Evolutionary conservation across 192 early-diverging fungal genomes (phyloP), one percentile per base, ranked within the genome.

Genomic region (Backusella mclennaniae): DNA sequence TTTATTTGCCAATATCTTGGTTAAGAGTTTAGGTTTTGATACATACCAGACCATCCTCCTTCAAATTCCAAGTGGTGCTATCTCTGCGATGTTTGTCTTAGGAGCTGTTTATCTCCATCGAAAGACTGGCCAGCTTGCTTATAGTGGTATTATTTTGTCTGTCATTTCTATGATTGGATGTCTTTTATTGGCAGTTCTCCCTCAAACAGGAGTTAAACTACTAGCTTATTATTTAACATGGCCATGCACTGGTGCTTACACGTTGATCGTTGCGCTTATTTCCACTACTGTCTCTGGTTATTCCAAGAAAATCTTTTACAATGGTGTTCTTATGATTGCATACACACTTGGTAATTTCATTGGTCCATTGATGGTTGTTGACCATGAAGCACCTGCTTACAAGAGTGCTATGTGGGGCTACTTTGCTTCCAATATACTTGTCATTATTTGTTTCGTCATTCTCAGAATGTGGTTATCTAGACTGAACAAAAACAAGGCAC

Each of bases 321-420:
- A 75, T 21, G 44, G 63, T 35, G 38, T 75, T 6, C 26, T 67
- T 14, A 46, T 75, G 41, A 46, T 75, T 8, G 53, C 39, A 12
- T 76, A 70, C 26, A 76, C 75, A 21, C 33, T 71, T 41, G 75
- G 75, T 15, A 76, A 71, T 38, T 56, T 71, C 17, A 71, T 76
- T 71, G 75, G 68, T 15, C 69, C 75, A 14, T 35, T 76, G 35
- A 71, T 76, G 33, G 71, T 76, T 52, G 69, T 69, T 26, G 35
- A 46, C n/a, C 52, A 59, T 19, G 67, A 76, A 53, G 36, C 52
- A 17, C 75, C 75, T 69, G 11, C 29, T 14, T 76, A 76, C 9
- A 52, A 70, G 9, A 68, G 75, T n/a, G 75, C 67, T 63, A 46
- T 71, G 23, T 21, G 52, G n/a, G 75, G 75, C 3, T 33, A 21